These are phyloP conservation scores for Ophiocordyceps camponoti-floridani DNA, from an alignment of 2,329 filamentous ascomycete species.

Conservation along the genomic window DNA sequence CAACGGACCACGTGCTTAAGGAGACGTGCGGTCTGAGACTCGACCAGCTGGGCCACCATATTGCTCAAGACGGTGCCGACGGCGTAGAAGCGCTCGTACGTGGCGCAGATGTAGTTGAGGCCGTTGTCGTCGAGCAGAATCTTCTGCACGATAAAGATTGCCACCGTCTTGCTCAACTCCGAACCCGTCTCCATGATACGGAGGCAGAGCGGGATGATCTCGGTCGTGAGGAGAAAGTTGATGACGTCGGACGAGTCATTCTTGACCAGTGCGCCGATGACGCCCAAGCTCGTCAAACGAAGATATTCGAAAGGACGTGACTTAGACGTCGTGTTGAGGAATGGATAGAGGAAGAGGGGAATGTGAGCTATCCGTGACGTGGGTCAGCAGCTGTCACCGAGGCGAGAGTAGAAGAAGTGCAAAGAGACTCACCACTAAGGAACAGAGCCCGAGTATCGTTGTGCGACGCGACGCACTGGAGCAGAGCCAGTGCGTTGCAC, in stretches of 20 bases:
- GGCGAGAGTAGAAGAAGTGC: conserved; percentile 1
- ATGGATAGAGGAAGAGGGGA: conserved; percentile 91
- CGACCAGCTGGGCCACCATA: conserved; percentile 94
- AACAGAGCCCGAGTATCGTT: conserved; percentile 91
- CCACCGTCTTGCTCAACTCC: conserved; percentile 95
- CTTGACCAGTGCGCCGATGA: conserved; percentile 94
- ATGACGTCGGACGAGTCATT: conserved; percentile 98
- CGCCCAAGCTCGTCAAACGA: conserved; percentile 83
- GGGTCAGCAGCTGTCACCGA: conserved; percentile 1
- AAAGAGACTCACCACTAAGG: conserved; percentile 52
- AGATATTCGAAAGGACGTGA: conserved; percentile 95
- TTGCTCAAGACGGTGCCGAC: conserved; percentile 95
- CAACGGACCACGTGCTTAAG: conserved; percentile 96
- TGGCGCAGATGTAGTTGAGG: conserved; percentile 94
- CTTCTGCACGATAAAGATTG: conserved; percentile 99
- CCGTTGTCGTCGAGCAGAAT: conserved; percentile 94
- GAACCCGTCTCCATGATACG: conserved; percentile 99
- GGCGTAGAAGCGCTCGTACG: conserved; percentile 95
- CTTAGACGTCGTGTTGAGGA: conserved; percentile 97
- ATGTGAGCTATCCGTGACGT: conserved; percentile 55
- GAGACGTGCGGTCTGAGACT: conserved; percentile 88
- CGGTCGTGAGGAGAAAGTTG: conserved; percentile 94
- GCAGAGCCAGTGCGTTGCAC: conserved; percentile 85
- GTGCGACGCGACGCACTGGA: conserved; percentile 95
- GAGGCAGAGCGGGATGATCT: conserved; percentile 94